Percentiles rank a stretch among this genome's conserved stretches.
Evolutionary conservation across 305 asterid genomes (phyloP).

Genomic region (Solanum chacoense): DNA sequence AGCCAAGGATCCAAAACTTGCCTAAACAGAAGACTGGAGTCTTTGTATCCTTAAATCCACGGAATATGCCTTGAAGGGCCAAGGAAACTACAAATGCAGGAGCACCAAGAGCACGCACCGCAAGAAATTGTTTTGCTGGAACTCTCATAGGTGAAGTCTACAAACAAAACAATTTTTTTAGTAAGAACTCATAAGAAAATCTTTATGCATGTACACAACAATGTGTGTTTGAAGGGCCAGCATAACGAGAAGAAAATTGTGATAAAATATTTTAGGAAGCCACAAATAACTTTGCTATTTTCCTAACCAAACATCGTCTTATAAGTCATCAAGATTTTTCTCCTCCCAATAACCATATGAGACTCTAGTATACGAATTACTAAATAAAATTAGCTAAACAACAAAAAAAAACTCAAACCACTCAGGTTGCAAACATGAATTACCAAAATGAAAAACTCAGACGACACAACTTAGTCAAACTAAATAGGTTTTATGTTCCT

Average conservation of each 20-base stretch:
- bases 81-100: slow-evolving; percentile 93
- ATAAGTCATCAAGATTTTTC: neutral
- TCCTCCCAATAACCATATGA: neutral
- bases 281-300: neutral
- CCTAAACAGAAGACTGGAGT: slow-evolving; percentile 92
- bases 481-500: neutral
- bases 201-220: neutral
- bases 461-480: neutral
- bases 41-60: slow-evolving; percentile 94
- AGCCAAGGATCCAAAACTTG: slow-evolving; percentile 14
- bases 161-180: slow-evolving; percentile 9
- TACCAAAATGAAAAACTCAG: neutral
- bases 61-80: slow-evolving; percentile 96
- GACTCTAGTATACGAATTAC: neutral
- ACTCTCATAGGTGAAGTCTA: slow-evolving; percentile 76
- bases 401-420: neutral
- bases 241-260: neutral
- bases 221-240: neutral
- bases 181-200: neutral
- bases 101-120: slow-evolving; percentile 87
- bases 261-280: neutral
- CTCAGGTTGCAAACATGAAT: neutral
- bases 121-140: slow-evolving; percentile 73
- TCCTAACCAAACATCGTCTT: neutral
- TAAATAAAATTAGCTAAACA: neutral